Conservation (phyloP, 1,284 basidiomycete species). For the Hymenochaete sp. region DNA sequence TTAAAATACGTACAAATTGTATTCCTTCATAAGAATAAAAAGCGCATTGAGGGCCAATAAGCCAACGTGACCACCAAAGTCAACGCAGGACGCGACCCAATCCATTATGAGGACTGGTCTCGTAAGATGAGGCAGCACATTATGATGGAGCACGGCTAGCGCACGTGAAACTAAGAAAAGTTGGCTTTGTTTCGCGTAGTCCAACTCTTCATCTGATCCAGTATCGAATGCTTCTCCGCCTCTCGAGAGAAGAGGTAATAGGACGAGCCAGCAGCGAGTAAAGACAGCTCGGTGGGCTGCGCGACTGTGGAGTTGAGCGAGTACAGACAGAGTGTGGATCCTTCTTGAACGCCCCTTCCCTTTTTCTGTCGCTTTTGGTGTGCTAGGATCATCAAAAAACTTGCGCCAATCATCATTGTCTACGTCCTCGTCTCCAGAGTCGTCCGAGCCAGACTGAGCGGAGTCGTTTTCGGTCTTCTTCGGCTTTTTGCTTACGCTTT, state of each 20-base stretch:
- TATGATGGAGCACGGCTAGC: conserved; percentile 74
- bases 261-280: conserved; percentile 66
- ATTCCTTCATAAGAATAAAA: conserved; percentile 86
- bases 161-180: conserved; percentile 49
- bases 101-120: conserved; percentile 84
- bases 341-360: conserved; percentile 34
- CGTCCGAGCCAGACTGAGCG: conserved; percentile 25
- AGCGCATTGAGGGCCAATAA: conserved; percentile 29
- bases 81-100: conserved; percentile 86
- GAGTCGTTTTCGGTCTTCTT: conserved; percentile 30
- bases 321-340: conserved; percentile 55
- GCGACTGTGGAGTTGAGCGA: conserved; percentile 68
- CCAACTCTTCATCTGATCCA: conserved; percentile 17
- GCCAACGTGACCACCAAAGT: conserved; percentile 41
- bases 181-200: conserved; percentile 27
- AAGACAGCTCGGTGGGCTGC: conserved; percentile 71
- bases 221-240: conserved; percentile 8
- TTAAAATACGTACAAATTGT: conserved; percentile 70
- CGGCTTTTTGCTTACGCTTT: conserved; percentile 58
- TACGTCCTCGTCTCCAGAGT: conserved; percentile 37
- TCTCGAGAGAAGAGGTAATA: conserved; percentile 53
- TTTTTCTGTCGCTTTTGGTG: conserved; percentile 26
- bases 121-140: conserved; percentile 79
- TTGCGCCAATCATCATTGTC: conserved; percentile 56
- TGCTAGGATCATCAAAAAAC: conserved; percentile 59